Evolutionary conservation across 2,329 filamentous ascomycete genomes (phyloP), one percentile per base, ranked within the genome.

Genomic region (Torrubiella hemipterigena): DNA sequence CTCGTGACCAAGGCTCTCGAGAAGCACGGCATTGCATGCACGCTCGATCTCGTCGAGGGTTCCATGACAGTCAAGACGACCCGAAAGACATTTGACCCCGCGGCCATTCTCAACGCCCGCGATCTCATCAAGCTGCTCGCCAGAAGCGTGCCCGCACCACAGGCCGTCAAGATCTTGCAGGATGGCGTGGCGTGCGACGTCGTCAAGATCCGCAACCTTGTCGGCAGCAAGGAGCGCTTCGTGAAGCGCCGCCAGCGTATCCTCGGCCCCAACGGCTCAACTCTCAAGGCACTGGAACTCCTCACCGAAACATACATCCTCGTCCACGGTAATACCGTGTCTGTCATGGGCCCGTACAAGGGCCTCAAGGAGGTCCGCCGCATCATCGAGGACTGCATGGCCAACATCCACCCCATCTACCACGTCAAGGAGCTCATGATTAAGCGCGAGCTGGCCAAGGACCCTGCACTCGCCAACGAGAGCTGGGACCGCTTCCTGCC

Each of bases 31-130:
- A 85, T 98, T 28, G 84, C 82, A 26, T 95, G 89, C 52, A 87
- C 82, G 7, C 74, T 98, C 17, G 89, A 98, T 63, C 67, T 98
- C 54, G 81, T 96, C 5, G 87, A 96, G 55, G 91, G 91, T 50
- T 85, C 77, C 52, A 96, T 96, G 89, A 87, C 82, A 1, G 89
- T 96, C 42, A 93, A 89, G 59, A 96, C 91, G 16, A 96, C 89
- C 3, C 69, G 81, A 47, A 87, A 87, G 55, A 93, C 86, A 4
- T 93, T 69, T 53, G 91, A 98, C 50, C 91, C 91, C 7, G 86
- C 87, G 6, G 74, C 87, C 5, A 93, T 98, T 35, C 69, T 98
- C 33, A 94, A 95, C 44, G 87, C 89, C 12, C 76, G 91, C 42
- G 91, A 98, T 54, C 65, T 98, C 39, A 91, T 98, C 54, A 95